Conservation (phyloP, 2,329 filamentous ascomycete genomes). For the Plectosphaerella sp. region DNA sequence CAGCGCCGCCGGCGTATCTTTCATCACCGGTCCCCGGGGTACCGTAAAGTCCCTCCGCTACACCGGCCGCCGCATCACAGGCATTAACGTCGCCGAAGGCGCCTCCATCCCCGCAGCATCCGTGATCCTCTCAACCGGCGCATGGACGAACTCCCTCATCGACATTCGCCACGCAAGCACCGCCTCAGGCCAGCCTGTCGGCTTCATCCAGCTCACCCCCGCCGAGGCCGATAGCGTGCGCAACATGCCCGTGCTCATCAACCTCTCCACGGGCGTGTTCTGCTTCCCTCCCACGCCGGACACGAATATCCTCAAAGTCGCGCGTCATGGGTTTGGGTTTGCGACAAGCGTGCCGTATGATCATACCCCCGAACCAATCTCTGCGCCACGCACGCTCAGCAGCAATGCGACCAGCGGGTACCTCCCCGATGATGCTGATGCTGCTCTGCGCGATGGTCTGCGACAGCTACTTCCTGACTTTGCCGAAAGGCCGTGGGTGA, state of each 20-base stretch:
- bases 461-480: conserved; percentile 50
- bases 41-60: conserved; percentile 18
- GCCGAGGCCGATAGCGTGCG: conserved; percentile 50
- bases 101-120: conserved; percentile 42
- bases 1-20: conserved; percentile 21
- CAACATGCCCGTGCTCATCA: conserved; percentile 54
- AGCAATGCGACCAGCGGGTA: conserved; percentile 35
- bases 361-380: conserved; percentile 19
- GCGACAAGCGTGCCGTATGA: conserved; percentile 24
- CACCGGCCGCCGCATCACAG: conserved; percentile 12
- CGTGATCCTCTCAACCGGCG: conserved; percentile 65
- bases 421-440: conserved; percentile 46
- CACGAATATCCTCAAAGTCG: conserved; percentile 51
- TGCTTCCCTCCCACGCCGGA: conserved; percentile 47
- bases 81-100: conserved; percentile 16
- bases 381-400: conserved; percentile 24
- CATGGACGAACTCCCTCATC: conserved; percentile 68
- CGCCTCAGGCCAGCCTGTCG: conserved; percentile 62
- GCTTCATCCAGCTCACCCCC: conserved; percentile 57
- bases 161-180: conserved; percentile 60
- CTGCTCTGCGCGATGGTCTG: conserved; percentile 46
- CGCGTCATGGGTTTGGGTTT: conserved; percentile 57
- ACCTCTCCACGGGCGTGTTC: conserved; percentile 49
- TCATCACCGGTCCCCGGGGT: conserved; percentile 23
- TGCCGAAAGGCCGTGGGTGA: conserved; percentile 43